Evolutionary conservation across 2,329 filamentous ascomycete genomes (phyloP).

Genomic region (Fonsecaea monophora): DNA sequence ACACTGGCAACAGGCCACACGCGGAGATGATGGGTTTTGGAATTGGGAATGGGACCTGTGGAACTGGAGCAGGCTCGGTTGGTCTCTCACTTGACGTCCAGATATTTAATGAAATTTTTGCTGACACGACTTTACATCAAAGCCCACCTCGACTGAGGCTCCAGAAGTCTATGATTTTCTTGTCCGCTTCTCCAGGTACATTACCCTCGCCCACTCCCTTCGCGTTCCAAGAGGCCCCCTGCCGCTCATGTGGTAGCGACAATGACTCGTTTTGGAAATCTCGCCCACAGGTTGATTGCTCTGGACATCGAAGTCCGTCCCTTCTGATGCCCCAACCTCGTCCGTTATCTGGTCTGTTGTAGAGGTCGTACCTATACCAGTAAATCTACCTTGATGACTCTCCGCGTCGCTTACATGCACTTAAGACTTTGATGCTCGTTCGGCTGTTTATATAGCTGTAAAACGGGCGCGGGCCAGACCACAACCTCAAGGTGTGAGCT

Average conservation of each 20-base stretch:
- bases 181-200: constrained; percentile 12
- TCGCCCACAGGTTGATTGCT: background rate
- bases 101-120: constrained; percentile 32
- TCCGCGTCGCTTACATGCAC: background rate
- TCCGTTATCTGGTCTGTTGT: background rate
- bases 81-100: constrained; percentile 34
- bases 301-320: background rate
- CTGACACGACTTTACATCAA: constrained; percentile 29
- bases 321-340: background rate
- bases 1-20: background rate
- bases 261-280: background rate
- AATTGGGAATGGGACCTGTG: constrained; percentile 5
- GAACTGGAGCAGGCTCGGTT: constrained; percentile 25
- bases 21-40: background rate
- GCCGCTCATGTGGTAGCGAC: background rate
- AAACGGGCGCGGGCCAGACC: background rate
- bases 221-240: background rate
- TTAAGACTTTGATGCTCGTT: background rate
- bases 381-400: background rate
- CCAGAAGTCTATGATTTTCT: background rate
- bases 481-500: background rate
- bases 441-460: background rate
- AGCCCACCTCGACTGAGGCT: constrained; percentile 4
- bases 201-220: background rate
- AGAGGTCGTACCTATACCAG: background rate